Evolutionary conservation across 2,329 filamentous ascomycete genomes (phyloP).

Genomic region (Acephala macrosclerotiorum): DNA sequence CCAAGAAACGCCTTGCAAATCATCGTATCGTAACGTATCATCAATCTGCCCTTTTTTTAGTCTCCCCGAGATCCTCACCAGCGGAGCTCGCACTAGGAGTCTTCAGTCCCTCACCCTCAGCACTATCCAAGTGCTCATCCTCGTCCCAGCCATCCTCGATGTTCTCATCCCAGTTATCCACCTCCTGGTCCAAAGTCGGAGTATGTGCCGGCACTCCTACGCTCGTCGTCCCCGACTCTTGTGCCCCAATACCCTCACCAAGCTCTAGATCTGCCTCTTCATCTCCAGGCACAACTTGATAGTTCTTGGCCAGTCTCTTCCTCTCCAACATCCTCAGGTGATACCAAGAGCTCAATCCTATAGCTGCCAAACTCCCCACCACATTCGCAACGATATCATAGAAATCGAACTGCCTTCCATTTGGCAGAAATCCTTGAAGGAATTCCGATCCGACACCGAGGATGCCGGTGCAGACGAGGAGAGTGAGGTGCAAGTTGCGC

Average conservation of each 20-base stretch:
- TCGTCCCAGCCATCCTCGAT: constrained; percentile 67
- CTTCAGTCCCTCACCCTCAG: constrained; percentile 42
- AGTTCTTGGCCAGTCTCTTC: constrained; percentile 76
- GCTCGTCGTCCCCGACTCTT: constrained; percentile 70
- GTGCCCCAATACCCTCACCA: constrained; percentile 61
- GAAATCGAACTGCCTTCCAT: constrained; percentile 74
- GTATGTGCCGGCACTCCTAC: constrained; percentile 40
- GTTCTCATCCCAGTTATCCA: constrained; percentile 96
- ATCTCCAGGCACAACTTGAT: constrained; percentile 71
- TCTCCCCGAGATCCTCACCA: constrained; percentile 42
- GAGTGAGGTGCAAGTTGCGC: constrained; percentile 82
- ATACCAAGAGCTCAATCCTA: constrained; percentile 87
- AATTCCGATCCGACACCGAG: constrained; percentile 80
- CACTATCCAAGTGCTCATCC: constrained; percentile 51
- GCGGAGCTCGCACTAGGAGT: constrained; percentile 46
- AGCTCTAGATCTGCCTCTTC: constrained; percentile 77
- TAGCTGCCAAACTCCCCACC: constrained; percentile 74
- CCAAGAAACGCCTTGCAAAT: constrained; percentile 12
- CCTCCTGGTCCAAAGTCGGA: constrained; percentile 74
- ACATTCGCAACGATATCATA: constrained; percentile 91
- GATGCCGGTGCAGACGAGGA: constrained; percentile 77
- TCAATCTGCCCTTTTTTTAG: constrained; percentile 42
- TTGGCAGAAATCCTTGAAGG: constrained; percentile 77
- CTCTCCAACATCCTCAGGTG: constrained; percentile 95
- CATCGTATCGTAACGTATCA: constrained; percentile 40